Evolutionary conservation across 2,329 filamentous ascomycete species (phyloP), one percentile per base, ranked within the genome.

Genomic region (Anthostomella pinea): DNA sequence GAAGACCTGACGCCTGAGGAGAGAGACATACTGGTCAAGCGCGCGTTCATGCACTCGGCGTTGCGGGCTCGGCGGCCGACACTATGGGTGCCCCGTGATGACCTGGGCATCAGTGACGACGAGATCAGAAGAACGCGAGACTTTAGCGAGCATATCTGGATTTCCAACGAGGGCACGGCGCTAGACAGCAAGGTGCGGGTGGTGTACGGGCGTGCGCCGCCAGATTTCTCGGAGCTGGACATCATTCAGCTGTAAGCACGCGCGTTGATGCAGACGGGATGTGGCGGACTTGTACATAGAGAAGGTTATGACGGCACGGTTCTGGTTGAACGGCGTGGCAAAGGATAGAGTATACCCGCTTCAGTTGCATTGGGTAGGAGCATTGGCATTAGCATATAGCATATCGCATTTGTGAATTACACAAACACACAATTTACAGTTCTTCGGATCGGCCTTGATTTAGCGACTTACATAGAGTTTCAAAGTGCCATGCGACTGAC

Each of bases 1-100:
- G 91, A 96, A 61, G 93, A 98, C 58, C 71, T 98, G 31, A 93
- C 87, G 1, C 87, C 89, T 0, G 87, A 91, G 13, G 88, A 96
- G 60, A 78, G 93, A 52, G 90, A 97, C 57, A 73, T 81, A 39
- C 77, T 97, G 24, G 85, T 93, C 9, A 83, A 83, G 36, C 83
- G 89, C 53, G 89, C 91, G 1, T 98, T 98, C 63, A 83, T 90
- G 64, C 93, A 98, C 57, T 83, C 82, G 21, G 93, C 93, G 1
- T 72, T 96, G 23, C 81, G 93, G 7, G 87, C 90, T 2, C 79
- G 85, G 34, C 77, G 89, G 35, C 93, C 93, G 0, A 87, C 87
- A 0, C 82, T 98, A 17, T 98, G 93, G 93, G 87, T 98, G 28
- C 93, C 93, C 0, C 79, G 84, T 8, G 93, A 98, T 56, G 85